These are phyloP conservation scores for Mycena vitilis DNA, from an alignment of 768 basidiomycete species.

Conservation along the genomic window DNA sequence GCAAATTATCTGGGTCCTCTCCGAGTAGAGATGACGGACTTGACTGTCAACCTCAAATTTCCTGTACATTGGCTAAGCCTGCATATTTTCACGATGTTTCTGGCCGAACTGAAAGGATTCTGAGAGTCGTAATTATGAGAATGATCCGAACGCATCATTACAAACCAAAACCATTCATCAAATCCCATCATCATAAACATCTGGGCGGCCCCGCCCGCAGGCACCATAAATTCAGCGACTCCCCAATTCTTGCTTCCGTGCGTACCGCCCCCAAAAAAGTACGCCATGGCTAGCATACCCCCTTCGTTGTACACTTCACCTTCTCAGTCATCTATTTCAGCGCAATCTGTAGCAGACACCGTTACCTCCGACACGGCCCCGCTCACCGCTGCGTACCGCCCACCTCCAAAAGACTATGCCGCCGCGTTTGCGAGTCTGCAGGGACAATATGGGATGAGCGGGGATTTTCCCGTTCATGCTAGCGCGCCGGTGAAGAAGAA, in stretches of 20 bases:
- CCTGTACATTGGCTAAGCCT: too few species aligned
- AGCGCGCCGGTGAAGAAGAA: constrained; percentile 23
- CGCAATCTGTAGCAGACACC: constrained; percentile 33
- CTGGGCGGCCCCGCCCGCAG: not conserved
- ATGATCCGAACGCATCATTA: too few species aligned
- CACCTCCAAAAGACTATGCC: constrained; percentile 50
- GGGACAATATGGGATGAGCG: constrained; percentile 50
- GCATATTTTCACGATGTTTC: too few species aligned
- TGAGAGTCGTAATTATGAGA: too few species aligned
- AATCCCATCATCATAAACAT: not conserved
- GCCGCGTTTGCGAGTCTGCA: constrained; percentile 51
- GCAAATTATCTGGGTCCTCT: too few species aligned
- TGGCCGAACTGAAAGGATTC: too few species aligned
- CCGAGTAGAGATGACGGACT: too few species aligned
- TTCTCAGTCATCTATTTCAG: constrained; percentile 31
- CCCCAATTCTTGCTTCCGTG: not conserved
- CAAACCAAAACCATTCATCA: not conserved
- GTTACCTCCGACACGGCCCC: constrained; percentile 38
- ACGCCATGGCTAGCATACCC: constrained; percentile 12
- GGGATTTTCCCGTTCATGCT: constrained; percentile 45
- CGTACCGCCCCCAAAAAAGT: not conserved
- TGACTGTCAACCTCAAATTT: too few species aligned
- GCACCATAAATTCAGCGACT: not conserved
- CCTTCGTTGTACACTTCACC: constrained; percentile 27
- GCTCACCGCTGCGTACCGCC: constrained; percentile 31